Conservation (phyloP, 2,329 filamentous ascomycete genomes). For the Aspergillus phoenicis region DNA sequence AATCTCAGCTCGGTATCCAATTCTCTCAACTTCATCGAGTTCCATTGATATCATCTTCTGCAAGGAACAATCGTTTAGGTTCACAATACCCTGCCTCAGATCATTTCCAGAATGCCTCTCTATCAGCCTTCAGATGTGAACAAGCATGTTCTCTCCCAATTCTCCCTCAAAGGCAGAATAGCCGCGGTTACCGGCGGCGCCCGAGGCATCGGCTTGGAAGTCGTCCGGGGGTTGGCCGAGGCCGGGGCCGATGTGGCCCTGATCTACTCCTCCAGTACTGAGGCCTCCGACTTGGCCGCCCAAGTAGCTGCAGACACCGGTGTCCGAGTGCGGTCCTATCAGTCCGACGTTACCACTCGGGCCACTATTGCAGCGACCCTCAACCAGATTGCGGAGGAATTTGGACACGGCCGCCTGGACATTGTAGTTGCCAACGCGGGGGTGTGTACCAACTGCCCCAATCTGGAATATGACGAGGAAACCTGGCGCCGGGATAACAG, state of each 20-base stretch:
- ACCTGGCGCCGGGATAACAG: slow-evolving; percentile 46
- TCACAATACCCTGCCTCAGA: no score
- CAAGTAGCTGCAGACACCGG: neutral
- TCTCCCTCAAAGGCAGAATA: slow-evolving; percentile 26
- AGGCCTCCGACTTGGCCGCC: slow-evolving; percentile 25
- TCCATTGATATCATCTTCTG: no score
- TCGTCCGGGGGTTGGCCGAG: slow-evolving; percentile 49
- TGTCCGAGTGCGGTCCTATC: neutral
- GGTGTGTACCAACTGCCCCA: slow-evolving; percentile 30
- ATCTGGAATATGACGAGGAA: slow-evolving; percentile 41
- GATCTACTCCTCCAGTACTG: slow-evolving; percentile 30
- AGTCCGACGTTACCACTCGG: slow-evolving; percentile 27
- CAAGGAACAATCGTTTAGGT: no score
- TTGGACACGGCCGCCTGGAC: slow-evolving; percentile 43
- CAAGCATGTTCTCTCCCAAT: slow-evolving; percentile 22
- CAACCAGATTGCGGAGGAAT: slow-evolving; percentile 40
- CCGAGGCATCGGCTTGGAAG: slow-evolving; percentile 49
- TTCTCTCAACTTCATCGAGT: no score
- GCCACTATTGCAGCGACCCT: slow-evolving; percentile 36
- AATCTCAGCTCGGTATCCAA: no score
- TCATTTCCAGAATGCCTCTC: slow-evolving; percentile 20
- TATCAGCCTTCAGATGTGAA: slow-evolving; percentile 17
- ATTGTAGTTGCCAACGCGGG: slow-evolving; percentile 53
- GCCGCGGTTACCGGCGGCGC: slow-evolving; percentile 48
- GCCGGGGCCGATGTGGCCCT: slow-evolving; percentile 45